Conservation (phyloP, 805 yeast species). For the Maudiozyma barnettii region DNA sequence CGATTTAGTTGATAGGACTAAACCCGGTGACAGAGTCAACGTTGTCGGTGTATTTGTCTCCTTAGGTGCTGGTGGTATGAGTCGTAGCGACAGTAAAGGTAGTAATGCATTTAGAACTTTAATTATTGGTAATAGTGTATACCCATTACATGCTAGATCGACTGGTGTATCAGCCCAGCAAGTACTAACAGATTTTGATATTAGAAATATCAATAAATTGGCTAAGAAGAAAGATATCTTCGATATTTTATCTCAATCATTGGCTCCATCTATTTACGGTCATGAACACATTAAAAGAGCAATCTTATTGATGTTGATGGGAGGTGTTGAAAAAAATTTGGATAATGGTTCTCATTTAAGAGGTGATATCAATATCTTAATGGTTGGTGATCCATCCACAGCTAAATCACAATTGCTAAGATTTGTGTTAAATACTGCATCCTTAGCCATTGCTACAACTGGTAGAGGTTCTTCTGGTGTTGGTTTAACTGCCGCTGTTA, state of each 20-base stretch:
- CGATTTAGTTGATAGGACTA: slow-evolving; percentile 82
- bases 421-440: slow-evolving; percentile 89
- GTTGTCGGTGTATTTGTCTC: slow-evolving; percentile 91
- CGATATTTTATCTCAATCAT: slow-evolving; percentile 68
- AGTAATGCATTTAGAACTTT: slow-evolving; percentile 59
- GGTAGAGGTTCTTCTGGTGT: slow-evolving; percentile 99
- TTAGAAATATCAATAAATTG: slow-evolving; percentile 74
- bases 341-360: slow-evolving; percentile 94
- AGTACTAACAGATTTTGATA: slow-evolving; percentile 66
- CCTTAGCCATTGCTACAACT: slow-evolving; percentile 93
- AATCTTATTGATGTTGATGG: slow-evolving; percentile 78
- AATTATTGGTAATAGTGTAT: slow-evolving; percentile 81
- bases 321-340: slow-evolving; percentile 89
- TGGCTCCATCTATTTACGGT: slow-evolving; percentile 95
- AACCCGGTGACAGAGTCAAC: slow-evolving; percentile 95
- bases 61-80: slow-evolving; percentile 54
- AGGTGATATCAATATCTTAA: slow-evolving; percentile 90
- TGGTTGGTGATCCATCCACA: slow-evolving; percentile 99
- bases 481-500: slow-evolving; percentile 98
- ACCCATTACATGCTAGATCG: slow-evolving; percentile 80
- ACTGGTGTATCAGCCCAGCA: slow-evolving; percentile 69
- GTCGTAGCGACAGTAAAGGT: slow-evolving; percentile 26
- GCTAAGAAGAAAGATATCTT: slow-evolving; percentile 65
- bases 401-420: slow-evolving; percentile 94
- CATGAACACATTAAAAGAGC: slow-evolving; percentile 88